Base-by-base conservation (phyloP, 139 green algal species). In the Coccomyxa sp. region DNA sequence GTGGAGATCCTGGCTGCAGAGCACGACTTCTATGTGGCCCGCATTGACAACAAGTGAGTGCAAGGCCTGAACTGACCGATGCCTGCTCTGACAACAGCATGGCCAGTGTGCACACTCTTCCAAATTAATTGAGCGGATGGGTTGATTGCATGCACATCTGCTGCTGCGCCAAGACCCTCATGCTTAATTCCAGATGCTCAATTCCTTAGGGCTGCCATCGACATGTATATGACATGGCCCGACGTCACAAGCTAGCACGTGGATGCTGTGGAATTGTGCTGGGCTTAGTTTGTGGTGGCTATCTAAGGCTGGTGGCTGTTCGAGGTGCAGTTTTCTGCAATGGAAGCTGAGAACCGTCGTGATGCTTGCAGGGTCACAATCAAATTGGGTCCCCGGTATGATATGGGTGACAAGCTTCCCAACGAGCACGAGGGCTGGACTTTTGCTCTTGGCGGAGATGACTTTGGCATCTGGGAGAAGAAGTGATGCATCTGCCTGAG, bases 11-110 rank as follows among this genome's bases (percentile, higher is more conserved):
- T 87, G 77, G 76, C 54, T 8, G 91, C 90, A 8, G 86, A 93
- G 14, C 35, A 68, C 0, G 92, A 92, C 85, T 82, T 94, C 78
- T 96, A 96, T 38, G 83, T 96, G 1, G 88, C 90, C 6, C 78
- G 74, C 14, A 78, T 91, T 35, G 80, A 84, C 37, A 77, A 82
- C 77, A 88, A 80, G 80, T 91, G 69, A 35, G 70, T 34, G 18
- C 70, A 18, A 64, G 18, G 50, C 50, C n/a, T n/a, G n/a, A n/a
- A n/a, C n/a, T n/a, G n/a, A n/a, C 5, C 2, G 18, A 64, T 2
- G 1, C 68, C 5, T 72, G 50, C 2, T 31, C 27, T 64, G 18
- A 58, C 12, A 58, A 10, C 44, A 58, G 18, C 2, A 7, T 18
- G 50, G 22, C 27, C 50, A 64, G 50, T 18, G 1, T 64, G 50